phyloP scores from a whole-genome alignment of 768 basidiomycete species.

The Lentinus tigrinus region DNA sequence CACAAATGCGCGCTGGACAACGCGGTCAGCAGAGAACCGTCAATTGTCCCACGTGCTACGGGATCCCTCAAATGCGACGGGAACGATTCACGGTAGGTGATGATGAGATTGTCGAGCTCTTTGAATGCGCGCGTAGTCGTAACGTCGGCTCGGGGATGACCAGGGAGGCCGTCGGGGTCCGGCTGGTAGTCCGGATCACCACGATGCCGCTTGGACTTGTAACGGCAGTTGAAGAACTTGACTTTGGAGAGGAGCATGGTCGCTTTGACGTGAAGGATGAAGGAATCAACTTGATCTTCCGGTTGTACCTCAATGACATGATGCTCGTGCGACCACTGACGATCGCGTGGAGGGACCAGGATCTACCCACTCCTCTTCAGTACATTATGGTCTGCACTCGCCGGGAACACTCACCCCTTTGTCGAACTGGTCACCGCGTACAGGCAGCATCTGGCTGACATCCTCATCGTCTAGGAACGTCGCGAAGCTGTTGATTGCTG shows the following conservation, averaged over 20 bases:
- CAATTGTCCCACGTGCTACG: slow-evolving; percentile 48
- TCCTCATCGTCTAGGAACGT: slow-evolving; percentile 71
- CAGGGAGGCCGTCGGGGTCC: slow-evolving; percentile 11
- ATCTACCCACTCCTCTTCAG: slow-evolving; percentile 17
- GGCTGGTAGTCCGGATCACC: slow-evolving; percentile 47
- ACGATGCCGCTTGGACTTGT: slow-evolving; percentile 55
- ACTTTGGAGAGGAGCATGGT: slow-evolving; percentile 59
- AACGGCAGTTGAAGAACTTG: slow-evolving; percentile 69
- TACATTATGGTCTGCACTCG: slow-evolving; percentile 4
- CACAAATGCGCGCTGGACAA: slow-evolving; percentile 22
- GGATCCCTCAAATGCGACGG: slow-evolving; percentile 56
- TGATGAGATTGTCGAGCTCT: slow-evolving; percentile 58
- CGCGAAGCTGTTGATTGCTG: slow-evolving; percentile 71
- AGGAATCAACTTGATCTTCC: slow-evolving; percentile 64
- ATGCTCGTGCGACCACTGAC: slow-evolving; percentile 67
- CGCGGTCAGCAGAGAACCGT: slow-evolving; percentile 53
- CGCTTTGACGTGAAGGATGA: slow-evolving; percentile 69
- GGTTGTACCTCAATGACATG: slow-evolving; percentile 63
- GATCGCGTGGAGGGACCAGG: slow-evolving; percentile 36
- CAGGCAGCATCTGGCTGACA: slow-evolving; percentile 67
- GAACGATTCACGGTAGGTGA: slow-evolving; percentile 57
- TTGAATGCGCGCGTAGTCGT: slow-evolving; percentile 43
- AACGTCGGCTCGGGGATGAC: background rate
- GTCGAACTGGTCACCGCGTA: slow-evolving; percentile 58
- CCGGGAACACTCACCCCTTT: slow-evolving; percentile 47